These are phyloP conservation scores for Fusarium sp. DNA, from an alignment of 2,329 filamentous ascomycete species.

Conservation along the genomic window DNA sequence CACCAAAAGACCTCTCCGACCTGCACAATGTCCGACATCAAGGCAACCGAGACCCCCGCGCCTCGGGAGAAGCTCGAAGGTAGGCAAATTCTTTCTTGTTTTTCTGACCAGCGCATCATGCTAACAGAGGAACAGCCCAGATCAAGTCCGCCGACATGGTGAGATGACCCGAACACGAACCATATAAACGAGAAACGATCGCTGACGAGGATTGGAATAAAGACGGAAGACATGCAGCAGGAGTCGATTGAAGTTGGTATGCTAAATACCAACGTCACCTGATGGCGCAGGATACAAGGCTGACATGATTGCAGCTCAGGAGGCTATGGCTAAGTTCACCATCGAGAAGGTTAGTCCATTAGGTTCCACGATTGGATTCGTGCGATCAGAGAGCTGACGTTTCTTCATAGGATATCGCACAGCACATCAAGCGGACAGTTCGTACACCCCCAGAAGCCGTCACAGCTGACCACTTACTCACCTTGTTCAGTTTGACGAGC, in stretches of 20 bases:
- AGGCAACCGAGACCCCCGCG: conserved; percentile 57
- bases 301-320: conserved; percentile 62
- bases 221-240: conserved; percentile 98
- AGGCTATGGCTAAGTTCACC: conserved; percentile 72
- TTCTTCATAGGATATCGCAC: conserved; percentile 83
- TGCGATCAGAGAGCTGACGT: conserved; percentile 29
- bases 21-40: conserved; percentile 52
- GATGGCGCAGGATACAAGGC: conserved; percentile 25
- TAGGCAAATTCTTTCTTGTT: conserved; percentile 50
- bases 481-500: conserved; percentile 83
- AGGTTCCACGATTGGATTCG: background rate
- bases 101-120: conserved; percentile 1
- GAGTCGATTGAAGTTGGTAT: conserved; percentile 96
- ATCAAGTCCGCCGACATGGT: conserved; percentile 99
- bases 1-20: conserved; percentile 18
- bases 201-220: conserved; percentile 48
- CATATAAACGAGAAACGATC: conserved; percentile 18
- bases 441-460: conserved; percentile 23
- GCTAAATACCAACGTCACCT: conserved; percentile 50
- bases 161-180: conserved; percentile 48
- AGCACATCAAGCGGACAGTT: conserved; percentile 95
- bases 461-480: conserved; percentile 24
- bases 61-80: conserved; percentile 82
- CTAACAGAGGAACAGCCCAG: conserved; percentile 72
- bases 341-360: conserved; percentile 66